Evolutionary conservation across 192 early-diverging fungal species (phyloP).

Genomic region (Funneliformis mosseae): DNA sequence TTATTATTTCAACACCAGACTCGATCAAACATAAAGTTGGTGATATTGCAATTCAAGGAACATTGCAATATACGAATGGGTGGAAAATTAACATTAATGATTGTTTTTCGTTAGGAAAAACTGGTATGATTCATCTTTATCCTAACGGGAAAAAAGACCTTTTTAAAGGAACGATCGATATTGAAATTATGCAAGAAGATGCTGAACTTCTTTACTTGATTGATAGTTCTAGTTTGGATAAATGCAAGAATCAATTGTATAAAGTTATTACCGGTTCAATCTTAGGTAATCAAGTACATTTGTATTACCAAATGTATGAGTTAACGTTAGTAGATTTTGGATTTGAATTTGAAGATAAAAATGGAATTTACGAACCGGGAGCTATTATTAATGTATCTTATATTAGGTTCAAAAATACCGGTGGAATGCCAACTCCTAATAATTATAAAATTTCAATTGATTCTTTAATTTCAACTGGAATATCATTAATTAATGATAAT

Average conservation of each 20-base stretch:
- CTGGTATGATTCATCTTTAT: background rate
- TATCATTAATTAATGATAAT: background rate
- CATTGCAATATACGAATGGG: background rate
- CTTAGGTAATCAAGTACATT: background rate
- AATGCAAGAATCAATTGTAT: background rate
- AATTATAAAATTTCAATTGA: background rate
- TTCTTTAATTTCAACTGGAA: background rate
- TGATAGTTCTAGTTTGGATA: background rate
- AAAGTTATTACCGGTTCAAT: background rate
- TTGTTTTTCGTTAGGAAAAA: background rate
- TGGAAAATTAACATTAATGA: background rate
- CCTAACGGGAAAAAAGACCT: background rate
- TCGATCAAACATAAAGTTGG: background rate
- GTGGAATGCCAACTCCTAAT: background rate
- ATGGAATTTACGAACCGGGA: background rate
- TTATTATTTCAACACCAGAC: background rate
- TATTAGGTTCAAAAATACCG: background rate
- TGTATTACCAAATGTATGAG: background rate
- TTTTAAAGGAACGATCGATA: background rate
- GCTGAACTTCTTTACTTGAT: background rate
- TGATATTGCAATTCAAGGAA: background rate
- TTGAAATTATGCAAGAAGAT: background rate
- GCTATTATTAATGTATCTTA: background rate
- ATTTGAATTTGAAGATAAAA: background rate
- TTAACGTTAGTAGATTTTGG: background rate